A percentile compares a stretch with the other conserved stretches of the same genome.
Conservation (phyloP, 2,329 filamentous ascomycete species). For the Epichloe sp. region DNA sequence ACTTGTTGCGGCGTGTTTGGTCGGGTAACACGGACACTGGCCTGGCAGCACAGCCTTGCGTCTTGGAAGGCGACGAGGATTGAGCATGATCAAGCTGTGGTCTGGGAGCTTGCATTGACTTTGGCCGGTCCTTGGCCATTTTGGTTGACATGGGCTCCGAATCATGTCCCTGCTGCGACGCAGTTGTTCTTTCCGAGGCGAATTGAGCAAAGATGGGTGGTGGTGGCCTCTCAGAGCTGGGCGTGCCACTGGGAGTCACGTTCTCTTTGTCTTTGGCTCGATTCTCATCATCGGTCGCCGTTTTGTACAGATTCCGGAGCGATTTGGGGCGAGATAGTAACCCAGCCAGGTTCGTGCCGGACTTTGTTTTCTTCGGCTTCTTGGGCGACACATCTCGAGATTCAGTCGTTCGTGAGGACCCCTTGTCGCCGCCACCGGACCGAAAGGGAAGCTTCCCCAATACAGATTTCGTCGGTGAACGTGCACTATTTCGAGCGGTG, state of each 20-base stretch:
- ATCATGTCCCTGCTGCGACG: neutral
- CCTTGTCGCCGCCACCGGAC: constrained; percentile 23
- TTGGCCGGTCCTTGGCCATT: constrained; percentile 31
- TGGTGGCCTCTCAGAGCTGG: constrained; percentile 26
- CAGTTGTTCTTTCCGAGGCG: constrained; percentile 13
- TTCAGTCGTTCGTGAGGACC: constrained; percentile 21
- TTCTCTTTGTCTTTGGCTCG: constrained; percentile 70
- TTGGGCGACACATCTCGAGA: constrained; percentile 36
- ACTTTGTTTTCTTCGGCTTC: constrained; percentile 69
- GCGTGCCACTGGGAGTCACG: constrained; percentile 38
- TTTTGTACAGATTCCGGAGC: constrained; percentile 48
- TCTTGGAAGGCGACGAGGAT: constrained; percentile 12
- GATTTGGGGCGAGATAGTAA: constrained; percentile 67
- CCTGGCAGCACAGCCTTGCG: constrained; percentile 14
- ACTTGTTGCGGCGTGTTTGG: constrained; percentile 24
- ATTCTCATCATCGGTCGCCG: constrained; percentile 38
- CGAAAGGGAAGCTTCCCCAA: constrained; percentile 29
- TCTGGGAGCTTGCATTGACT: constrained; percentile 32
- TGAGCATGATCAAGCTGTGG: constrained; percentile 10
- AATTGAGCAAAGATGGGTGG: constrained; percentile 79
- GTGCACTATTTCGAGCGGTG: constrained; percentile 1
- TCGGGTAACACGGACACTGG: constrained; percentile 23
- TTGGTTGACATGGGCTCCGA: constrained; percentile 4
- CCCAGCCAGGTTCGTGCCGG: constrained; percentile 65
- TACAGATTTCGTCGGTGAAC: constrained; percentile 15